Evolutionary conservation across 805 yeast genomes (phyloP).

Genomic region (Jamesozyma spencerorum): DNA sequence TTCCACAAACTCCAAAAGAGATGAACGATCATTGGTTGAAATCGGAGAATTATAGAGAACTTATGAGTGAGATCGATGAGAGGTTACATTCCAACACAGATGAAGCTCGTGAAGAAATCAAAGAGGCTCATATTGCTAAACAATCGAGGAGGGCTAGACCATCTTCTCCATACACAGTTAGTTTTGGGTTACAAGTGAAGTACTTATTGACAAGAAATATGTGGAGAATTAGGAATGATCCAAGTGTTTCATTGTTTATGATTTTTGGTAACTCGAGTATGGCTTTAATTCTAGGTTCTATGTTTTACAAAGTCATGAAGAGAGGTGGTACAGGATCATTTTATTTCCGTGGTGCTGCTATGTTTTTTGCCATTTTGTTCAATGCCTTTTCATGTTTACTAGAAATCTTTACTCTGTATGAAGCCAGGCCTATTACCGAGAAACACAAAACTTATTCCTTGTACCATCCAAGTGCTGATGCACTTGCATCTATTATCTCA

Average conservation of each 20-base stretch:
- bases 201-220: slow-evolving; percentile 37
- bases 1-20: slow-evolving; percentile 45
- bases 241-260: slow-evolving; percentile 34
- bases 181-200: slow-evolving; percentile 41
- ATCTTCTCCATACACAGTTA: slow-evolving; percentile 41
- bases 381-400: slow-evolving; percentile 53
- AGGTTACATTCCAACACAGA: slow-evolving; percentile 8
- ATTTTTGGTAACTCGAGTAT: slow-evolving; percentile 37
- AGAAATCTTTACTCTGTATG: slow-evolving; percentile 44
- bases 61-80: slow-evolving; percentile 38
- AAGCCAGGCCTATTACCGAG: slow-evolving; percentile 47
- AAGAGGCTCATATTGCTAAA: slow-evolving; percentile 36
- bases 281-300: slow-evolving; percentile 42
- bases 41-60: slow-evolving; percentile 34
- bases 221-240: slow-evolving; percentile 40
- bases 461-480: slow-evolving; percentile 57
- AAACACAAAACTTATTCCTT: slow-evolving; percentile 51
- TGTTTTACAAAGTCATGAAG: too few relatives aligned
- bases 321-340: slow-evolving; percentile 34
- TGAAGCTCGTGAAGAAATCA: slow-evolving; percentile 11
- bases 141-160: slow-evolving; percentile 39
- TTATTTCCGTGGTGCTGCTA: slow-evolving; percentile 46
- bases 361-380: slow-evolving; percentile 56
- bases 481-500: slow-evolving; percentile 50
- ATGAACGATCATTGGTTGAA: slow-evolving; percentile 43